These are phyloP conservation scores for Leersia perrieri DNA, from an alignment of 176 grass and related monocot genomes.

Conservation along the genomic window DNA sequence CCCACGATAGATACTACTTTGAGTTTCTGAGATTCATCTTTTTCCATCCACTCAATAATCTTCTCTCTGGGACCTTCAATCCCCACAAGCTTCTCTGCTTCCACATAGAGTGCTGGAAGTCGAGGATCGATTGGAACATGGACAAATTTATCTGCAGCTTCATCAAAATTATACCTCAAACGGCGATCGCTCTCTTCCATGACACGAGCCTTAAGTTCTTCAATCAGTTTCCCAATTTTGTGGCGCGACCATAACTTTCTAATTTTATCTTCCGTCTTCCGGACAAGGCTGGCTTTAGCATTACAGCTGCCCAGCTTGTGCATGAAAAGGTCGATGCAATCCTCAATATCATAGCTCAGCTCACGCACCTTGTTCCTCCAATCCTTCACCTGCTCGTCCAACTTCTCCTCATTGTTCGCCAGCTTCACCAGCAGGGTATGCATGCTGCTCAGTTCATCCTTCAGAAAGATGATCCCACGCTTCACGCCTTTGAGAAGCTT, in stretches of 20 bases:
- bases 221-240: background rate
- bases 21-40: background rate
- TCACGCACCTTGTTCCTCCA: conserved; percentile 15
- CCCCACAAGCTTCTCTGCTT: background rate
- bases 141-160: too few species aligned
- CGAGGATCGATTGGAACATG: too few species aligned
- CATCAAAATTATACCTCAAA: background rate
- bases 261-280: background rate
- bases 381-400: background rate
- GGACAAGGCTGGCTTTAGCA: background rate
- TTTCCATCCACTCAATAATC: background rate
- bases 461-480: background rate
- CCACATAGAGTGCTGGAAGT: background rate
- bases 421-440: background rate
- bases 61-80: background rate
- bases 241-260: too few species aligned
- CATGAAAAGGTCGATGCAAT: conserved; percentile 5
- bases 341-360: conserved; percentile 12
- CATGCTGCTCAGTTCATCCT: conserved; percentile 1
- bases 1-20: conserved; percentile 6
- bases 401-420: background rate
- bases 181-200: background rate
- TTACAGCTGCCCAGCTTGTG: background rate
- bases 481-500: background rate
- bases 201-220: conserved; percentile 12